Evolutionary conservation across 139 green algal genomes (phyloP), one percentile per base, ranked within the genome.

Genomic region (Bryopsis sp.): DNA sequence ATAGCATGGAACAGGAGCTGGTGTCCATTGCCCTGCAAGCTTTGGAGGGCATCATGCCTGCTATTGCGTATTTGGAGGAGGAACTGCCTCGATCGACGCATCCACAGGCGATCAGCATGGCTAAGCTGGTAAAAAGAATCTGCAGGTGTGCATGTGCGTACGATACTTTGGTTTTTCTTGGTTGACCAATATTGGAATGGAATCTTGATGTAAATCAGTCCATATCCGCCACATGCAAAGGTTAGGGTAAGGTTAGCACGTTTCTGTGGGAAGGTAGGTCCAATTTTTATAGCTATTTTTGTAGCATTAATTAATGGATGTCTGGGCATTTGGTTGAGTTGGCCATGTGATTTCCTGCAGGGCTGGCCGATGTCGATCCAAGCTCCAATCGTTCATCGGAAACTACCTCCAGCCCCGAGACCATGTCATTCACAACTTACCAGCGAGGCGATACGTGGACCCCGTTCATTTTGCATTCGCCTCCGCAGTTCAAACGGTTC

Each of bases 1-100:
- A 65, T 7, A 26, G 4, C 3, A 47, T 65, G 6, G 62, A 69
- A 36, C n/a, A 69, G 28, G 38, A 69, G 28, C 62, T 69, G 3
- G 43, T 54, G 35, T 37, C 11, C 5, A 11, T 57, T 32, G 43
- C 43, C 3, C 15, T 15, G 5, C 26, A 50, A 19, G 62, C 62
- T 22, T 35, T 69, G 62, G 38, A 58, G 39, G 62, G 62, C 8
- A 5, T 58, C 15, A 6, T 69, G 35, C 62, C 62, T 32, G 62
- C 62, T n/a, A 69, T 69, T 69, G 3, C 26, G 24, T 69, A 19
- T 54, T 57, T 69, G 37, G 37, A 69, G 43, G 19, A 11, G 11
- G 43, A 35, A 69, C 36, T 3, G 19, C 38, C 7, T 58, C 11
- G 24, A 57, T 54, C 43, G 19, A 19, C 11, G 15, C n/a, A 8